phyloP scores from a whole-genome alignment of 2,329 filamentous ascomycete species.

The Colletotrichum sp. region DNA sequence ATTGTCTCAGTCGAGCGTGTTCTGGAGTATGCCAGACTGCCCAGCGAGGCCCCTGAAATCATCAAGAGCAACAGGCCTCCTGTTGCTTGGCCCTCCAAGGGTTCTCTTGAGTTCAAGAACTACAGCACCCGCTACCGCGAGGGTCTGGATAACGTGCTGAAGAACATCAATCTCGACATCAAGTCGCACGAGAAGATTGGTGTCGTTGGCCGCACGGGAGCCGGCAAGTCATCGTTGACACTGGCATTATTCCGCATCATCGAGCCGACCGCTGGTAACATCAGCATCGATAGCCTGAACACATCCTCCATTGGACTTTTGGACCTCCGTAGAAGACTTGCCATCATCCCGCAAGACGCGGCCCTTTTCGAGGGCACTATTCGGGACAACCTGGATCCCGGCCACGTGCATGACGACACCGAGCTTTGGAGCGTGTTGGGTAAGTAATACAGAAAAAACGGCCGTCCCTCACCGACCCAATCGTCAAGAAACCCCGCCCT shows the following conservation, averaged over 20 bases:
- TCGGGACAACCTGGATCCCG: slow-evolving; percentile 94
- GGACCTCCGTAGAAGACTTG: slow-evolving; percentile 85
- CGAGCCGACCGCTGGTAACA: slow-evolving; percentile 80
- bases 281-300: slow-evolving; percentile 88
- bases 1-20: slow-evolving; percentile 98
- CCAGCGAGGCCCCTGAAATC: slow-evolving; percentile 93
- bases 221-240: slow-evolving; percentile 94
- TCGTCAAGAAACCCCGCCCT: slow-evolving; percentile 9
- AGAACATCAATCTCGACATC: slow-evolving; percentile 90
- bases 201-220: slow-evolving; percentile 93
- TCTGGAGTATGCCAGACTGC: slow-evolving; percentile 89
- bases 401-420: slow-evolving; percentile 93
- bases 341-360: slow-evolving; percentile 97
- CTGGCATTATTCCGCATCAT: slow-evolving; percentile 95
- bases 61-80: slow-evolving; percentile 86
- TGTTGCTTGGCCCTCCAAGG: slow-evolving; percentile 89
- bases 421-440: slow-evolving; percentile 95
- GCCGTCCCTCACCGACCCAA: not conserved
- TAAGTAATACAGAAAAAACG: slow-evolving; percentile 51
- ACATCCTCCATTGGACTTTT: slow-evolving; percentile 89
- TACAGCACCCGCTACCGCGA: slow-evolving; percentile 93
- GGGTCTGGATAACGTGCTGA: slow-evolving; percentile 89
- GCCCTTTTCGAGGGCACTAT: slow-evolving; percentile 94
- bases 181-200: slow-evolving; percentile 98
- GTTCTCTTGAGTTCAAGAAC: slow-evolving; percentile 88